phyloP scores from a whole-genome alignment of 345 rosid species.

The Boechera stricta region DNA sequence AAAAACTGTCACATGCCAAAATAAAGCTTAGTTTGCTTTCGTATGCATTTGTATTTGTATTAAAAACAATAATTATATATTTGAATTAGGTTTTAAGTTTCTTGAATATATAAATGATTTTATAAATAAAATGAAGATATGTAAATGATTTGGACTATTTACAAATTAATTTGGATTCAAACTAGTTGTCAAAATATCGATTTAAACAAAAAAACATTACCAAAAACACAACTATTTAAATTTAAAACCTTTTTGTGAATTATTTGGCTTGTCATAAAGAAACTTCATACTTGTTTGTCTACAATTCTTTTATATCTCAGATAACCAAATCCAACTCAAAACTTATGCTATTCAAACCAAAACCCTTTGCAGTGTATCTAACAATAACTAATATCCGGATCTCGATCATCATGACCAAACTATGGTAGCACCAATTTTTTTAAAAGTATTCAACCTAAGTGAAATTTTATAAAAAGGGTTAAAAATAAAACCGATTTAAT shows the following conservation, averaged over 20 bases:
- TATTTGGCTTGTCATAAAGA: no score
- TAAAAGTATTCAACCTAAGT: neutral
- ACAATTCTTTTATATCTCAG: neutral
- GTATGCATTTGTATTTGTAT: neutral
- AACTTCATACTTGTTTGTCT: no score
- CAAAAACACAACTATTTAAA: neutral
- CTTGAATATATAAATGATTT: no score
- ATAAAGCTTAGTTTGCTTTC: neutral
- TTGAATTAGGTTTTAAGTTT: neutral
- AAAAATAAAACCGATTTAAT: no score
- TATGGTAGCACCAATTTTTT: neutral
- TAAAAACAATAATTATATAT: neutral
- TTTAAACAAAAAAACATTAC: neutral
- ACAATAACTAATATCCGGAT: neutral
- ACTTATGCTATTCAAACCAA: neutral
- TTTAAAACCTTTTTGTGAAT: no score
- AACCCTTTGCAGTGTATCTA: neutral
- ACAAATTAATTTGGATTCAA: neutral
- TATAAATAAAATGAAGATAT: no score
- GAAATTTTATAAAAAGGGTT: neutral
- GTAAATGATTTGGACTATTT: neutral
- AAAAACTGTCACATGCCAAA: slow-evolving; percentile 47
- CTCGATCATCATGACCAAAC: neutral
- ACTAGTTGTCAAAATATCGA: neutral
- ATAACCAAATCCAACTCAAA: neutral